Evolutionary conservation across 2,329 filamentous ascomycete species (phyloP).

Genomic region (Acephala macrosclerotiorum): DNA sequence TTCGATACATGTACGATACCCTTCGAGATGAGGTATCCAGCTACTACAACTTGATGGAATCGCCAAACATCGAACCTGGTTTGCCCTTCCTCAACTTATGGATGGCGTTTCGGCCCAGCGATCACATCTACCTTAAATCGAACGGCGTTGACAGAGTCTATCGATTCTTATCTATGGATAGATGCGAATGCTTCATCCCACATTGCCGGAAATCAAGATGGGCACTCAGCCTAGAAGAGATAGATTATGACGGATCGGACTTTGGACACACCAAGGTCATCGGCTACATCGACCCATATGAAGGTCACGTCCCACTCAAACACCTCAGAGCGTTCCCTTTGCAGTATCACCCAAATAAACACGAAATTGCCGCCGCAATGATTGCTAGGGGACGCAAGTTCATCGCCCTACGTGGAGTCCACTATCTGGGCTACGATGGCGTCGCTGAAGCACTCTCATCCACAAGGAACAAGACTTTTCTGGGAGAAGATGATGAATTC

Average conservation of each 20-base stretch:
- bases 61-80: background rate
- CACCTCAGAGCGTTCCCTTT: background rate
- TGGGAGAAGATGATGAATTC: background rate
- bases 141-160: slow-evolving; percentile 1
- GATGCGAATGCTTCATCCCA: background rate
- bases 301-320: background rate
- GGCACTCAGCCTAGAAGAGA: background rate
- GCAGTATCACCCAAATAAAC: slow-evolving; percentile 4
- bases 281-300: background rate
- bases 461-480: background rate
- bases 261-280: background rate
- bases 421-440: slow-evolving; percentile 3
- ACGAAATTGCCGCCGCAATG: background rate
- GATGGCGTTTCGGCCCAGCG: slow-evolving; percentile 16
- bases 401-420: background rate
- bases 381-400: slow-evolving; percentile 4
- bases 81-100: slow-evolving; percentile 14
- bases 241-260: background rate
- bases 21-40: background rate
- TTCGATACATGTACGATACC: background rate
- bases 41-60: slow-evolving; percentile 10
- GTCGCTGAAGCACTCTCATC: background rate
- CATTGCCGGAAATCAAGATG: background rate
- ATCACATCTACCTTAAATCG: slow-evolving; percentile 14
- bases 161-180: background rate